Base-by-base conservation (phyloP, 2,329 filamentous ascomycete species). In the Botrytis paeoniae region DNA sequence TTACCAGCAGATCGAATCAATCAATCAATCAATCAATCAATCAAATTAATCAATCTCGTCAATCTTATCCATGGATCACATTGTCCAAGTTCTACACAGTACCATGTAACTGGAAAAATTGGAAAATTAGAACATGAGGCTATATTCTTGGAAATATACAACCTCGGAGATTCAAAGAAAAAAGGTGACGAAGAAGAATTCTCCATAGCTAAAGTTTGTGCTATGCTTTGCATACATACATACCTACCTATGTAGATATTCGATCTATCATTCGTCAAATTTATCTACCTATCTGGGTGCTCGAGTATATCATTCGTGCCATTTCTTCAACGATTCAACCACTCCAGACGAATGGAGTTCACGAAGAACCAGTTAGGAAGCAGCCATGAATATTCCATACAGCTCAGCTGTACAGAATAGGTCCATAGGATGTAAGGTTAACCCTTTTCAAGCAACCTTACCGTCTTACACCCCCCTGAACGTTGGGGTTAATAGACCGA, bases 181-280 rank as follows among this genome's bases (percentile, higher is more conserved):
- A 25, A 59, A 57, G 51, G 70, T 72, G 70, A 72, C 39, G 35
- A 59, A 57, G 54, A 39, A 54, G 64, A 35, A 43, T 51, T 25
- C 37, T 59, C 61, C 61, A 37, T 43, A 43, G 32, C 25, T 39
- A 16, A 60, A 66, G 62, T 48, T 68, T 32, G 39, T 72, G 70
- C 25, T 39, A 29, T 32, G 32, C 51, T 65, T 32, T 71, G 61
- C 70, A 59, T 71, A 4, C 70, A 59, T 71, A 4, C 70, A 45
- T 71, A 3, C 43, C 43, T 22, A 22, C 43, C 43, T 45, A 14
- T 48, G 45, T 48, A 7, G 48, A n/a, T 7, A 48, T 48, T 68
- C 39, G 39, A 60, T n/a, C 32, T 25, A 9, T 60, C 37, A 72
- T 72, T 72, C 51, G 70, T 60, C 64, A 48, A 48, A 39, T 68